Evolutionary conservation across 1,139 yeast genomes (phyloP), one percentile per base, ranked within the genome.

Genomic region (Saccharomyces pastorianus): DNA sequence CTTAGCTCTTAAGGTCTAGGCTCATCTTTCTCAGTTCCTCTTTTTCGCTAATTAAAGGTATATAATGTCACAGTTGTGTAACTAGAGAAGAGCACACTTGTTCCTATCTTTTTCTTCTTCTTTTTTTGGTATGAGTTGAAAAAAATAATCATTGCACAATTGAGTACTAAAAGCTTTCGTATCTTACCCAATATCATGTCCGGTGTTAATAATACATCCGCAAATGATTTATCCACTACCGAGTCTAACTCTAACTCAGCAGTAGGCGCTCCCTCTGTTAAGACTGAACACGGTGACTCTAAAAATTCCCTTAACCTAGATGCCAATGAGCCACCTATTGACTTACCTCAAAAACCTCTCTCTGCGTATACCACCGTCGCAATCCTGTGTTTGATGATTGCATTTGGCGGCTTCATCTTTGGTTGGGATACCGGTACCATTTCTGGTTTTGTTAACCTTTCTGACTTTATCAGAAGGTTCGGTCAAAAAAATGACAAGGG

Each of bases 381-480:
- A 4, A 50, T 66, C 46, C 63, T 72, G 31, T 74, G 77, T 71
- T 69, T 63, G 68, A 72, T 65, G 74, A 81, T 75, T 54, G 84
- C 86, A 57, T 80, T 82, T 59, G 87, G 85, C 71, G 88, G 88
- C 67, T 75, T 82, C 64, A 80, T 83, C 59, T 84, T 77, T 64
- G 89, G 89, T 60, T 84, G 83, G 78, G 89, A 84, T 72, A 84
- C 89, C 32, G 89, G 89, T 72, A 82, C 88, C 63, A 84, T 84
- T 67, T 79, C 85, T 31, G 95, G 93, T 65, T 82, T 85, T 62
- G 77, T 85, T 67, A 83, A 83, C 66, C 83, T 84, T 88, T 70
- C 77, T 4, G 81, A 81, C 61, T 88, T 83, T 64, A 72, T 70
- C 55, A 64, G 65, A 38, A 74, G 79, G 59, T 78, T 78, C 65